Base-by-base conservation (phyloP, 768 basidiomycete species). In the Cyclocybe aegerita region DNA sequence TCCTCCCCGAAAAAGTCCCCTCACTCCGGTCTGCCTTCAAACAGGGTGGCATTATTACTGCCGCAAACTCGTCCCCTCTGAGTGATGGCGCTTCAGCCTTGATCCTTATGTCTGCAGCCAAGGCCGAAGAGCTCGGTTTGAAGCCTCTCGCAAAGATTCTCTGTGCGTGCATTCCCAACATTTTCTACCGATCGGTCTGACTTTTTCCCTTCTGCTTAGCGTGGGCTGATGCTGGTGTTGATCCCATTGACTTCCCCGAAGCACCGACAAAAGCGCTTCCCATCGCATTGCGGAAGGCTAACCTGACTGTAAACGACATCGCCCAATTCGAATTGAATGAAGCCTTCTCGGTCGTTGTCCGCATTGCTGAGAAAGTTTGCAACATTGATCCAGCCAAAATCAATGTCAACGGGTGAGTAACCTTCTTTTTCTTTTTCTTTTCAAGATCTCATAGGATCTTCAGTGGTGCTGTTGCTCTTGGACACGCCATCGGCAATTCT, bases 61-160 rank as follows among this genome's bases (percentile, higher is more conserved):
- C 97, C 50, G 97, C 97, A 56, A 99, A 99, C 74, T 93, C 97
- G 4, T 95, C 92, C 12, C 89, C 82, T 54, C 69, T 99, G 61
- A 97, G 93, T 68, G 97, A 99, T 65, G 97, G 97, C 64, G 97
- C 96, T 16, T 93, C 91, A 11, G 97, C 97, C 3, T 73, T 98
- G 57, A 89, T 99, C 51, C 79, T 99, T 60, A 96, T 93, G 82
- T 94, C 93, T 10, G 88, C 91, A 39, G 88, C 88, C 53, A 96
- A 93, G 71, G 93, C 94, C 36, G 79, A 88, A 68, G 93, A 94
- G 66, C 83, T 96, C 45, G 92, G 93, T 46, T 65, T 94, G 54
- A 93, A 86, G 65, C 97, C 97, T 30, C 72, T 98, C n/a, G 97
- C 97, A 44, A 93, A 87, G 76, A 77, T 99, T 51, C 67, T 99